Conservation (phyloP, 495 filamentous ascomycete genomes). For the Aspergillus saccharolyticus region DNA sequence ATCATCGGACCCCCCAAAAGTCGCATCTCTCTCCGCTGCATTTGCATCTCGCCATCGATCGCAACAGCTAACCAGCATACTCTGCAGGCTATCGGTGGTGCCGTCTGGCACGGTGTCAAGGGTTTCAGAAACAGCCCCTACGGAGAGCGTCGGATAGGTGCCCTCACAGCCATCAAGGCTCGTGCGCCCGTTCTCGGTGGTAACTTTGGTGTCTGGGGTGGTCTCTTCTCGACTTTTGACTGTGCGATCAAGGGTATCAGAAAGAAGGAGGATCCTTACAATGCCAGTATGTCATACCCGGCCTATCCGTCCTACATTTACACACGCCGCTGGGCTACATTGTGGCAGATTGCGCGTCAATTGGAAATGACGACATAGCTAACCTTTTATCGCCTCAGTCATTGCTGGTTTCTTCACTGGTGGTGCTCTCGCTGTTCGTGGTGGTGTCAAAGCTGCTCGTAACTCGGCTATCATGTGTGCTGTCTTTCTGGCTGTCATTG, state of each 20-base stretch:
- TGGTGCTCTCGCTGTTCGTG: conserved; percentile 82
- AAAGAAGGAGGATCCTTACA: conserved; percentile 97
- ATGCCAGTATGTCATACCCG: conserved; percentile 62
- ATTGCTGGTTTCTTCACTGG: conserved; percentile 97
- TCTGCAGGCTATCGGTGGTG: conserved; percentile 66
- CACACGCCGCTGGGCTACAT: neutral
- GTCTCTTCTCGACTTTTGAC: conserved; percentile 89
- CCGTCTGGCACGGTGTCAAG: conserved; percentile 97
- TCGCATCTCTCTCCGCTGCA: conserved; percentile 93
- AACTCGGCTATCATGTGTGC: conserved; percentile 96
- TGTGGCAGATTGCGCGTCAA: too few species aligned
- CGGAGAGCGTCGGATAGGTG: conserved; percentile 92
- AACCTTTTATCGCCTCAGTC: conserved; percentile 33
- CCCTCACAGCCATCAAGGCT: conserved; percentile 94
- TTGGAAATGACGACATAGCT: neutral
- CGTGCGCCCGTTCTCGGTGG: conserved; percentile 92
- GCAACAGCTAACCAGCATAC: conserved; percentile 23
- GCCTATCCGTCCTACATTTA: neutral
- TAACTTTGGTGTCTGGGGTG: conserved; percentile 98
- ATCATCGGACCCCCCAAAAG: conserved; percentile 18
- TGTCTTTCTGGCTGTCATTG: conserved; percentile 89
- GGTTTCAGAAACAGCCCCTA: conserved; percentile 85
- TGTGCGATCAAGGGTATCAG: conserved; percentile 95
- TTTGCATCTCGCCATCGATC: conserved; percentile 96
- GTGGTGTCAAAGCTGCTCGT: conserved; percentile 79